These are phyloP conservation scores for Pseudonitzschia multistriata DNA, from an alignment of 108 stramenopile species.

Conservation along the genomic window DNA sequence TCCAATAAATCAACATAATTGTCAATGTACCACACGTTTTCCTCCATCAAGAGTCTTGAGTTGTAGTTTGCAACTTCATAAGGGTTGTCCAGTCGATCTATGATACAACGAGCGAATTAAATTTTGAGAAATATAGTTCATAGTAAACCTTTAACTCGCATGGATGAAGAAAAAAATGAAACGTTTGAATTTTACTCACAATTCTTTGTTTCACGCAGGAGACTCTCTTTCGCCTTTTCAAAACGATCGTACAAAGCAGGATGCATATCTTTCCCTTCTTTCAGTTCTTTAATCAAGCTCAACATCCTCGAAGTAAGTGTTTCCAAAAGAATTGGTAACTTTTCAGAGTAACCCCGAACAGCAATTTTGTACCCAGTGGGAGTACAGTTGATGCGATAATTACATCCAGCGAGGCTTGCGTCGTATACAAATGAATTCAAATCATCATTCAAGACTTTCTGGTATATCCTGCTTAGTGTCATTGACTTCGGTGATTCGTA, in stretches of 20 bases:
- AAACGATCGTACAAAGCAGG: slow-evolving; percentile 60
- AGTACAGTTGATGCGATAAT: slow-evolving; percentile 58
- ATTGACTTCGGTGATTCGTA: slow-evolving; percentile 79
- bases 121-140: neutral
- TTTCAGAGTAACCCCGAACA: slow-evolving; percentile 82
- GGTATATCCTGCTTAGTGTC: slow-evolving; percentile 79
- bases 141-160: neutral
- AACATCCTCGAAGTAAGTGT: slow-evolving; percentile 70
- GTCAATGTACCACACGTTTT: slow-evolving; percentile 80
- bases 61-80: slow-evolving; percentile 85
- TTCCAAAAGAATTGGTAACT: slow-evolving; percentile 76
- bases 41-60: slow-evolving; percentile 68
- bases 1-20: slow-evolving; percentile 82
- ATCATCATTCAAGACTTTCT: slow-evolving; percentile 79
- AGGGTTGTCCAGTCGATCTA: slow-evolving; percentile 66
- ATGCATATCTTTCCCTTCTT: slow-evolving; percentile 62
- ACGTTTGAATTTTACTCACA: slow-evolving; percentile 10
- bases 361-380: slow-evolving; percentile 70
- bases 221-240: slow-evolving; percentile 61
- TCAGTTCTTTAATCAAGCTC: slow-evolving; percentile 80
- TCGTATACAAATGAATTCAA: slow-evolving; percentile 85
- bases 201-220: slow-evolving; percentile 87
- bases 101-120: neutral
- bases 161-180: neutral
- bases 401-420: slow-evolving; percentile 85